Evolutionary conservation across 2,329 filamentous ascomycete genomes (phyloP), one percentile per base, ranked within the genome.

Genomic region (Dactylellina parvicollis): DNA sequence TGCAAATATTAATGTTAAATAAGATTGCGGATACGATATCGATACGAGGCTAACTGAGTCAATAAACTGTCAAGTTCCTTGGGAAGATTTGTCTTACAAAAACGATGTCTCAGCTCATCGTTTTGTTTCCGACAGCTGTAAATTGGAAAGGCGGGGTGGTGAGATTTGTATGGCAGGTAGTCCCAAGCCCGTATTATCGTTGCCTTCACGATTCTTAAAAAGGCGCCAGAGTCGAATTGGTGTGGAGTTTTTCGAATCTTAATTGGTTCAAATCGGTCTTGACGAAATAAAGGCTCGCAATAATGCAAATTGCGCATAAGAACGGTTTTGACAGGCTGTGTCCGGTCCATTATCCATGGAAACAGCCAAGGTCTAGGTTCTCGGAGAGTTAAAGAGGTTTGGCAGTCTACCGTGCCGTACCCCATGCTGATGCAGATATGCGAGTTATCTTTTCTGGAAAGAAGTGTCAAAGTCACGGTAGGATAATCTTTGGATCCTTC

Each of bases 281-380:
- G 34, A 61, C 44, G 22, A 50, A 54, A 44, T 36, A 18, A 52
- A 59, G 38, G 55, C 52, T 61, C 60, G 36, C 40, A 60, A 42
- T 22, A 44, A 59, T 59, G 59, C 67, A 73, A 66, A 73, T 66
- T 73, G 54, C 67, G 67, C 67, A 73, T 59, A 73, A 47, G 67
- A 73, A 73, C 67, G 67, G 67, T 73, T 65, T 66, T 64, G 59
- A 73, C 67, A 73, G 67, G 67, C 67, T 59, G 67, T 55, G 57
- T 73, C 67, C 59, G 60, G 59, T 46, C 67, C 67, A 66, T 60
- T 30, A 59, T 54, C 67, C 59, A 65, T 60, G 60, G 46, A 47
- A 60, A 28, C 18, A 16, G 18, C 61, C 67, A 73, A 66, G 67
- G 67, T 73, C 52, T 65, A 61, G 67, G 67, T 73, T 73, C 67